Percentiles rank a stretch among this genome's conserved stretches.
These are phyloP conservation scores for Lumnitzera racemosa DNA, from an alignment of 345 rosid species.

Conservation along the genomic window DNA sequence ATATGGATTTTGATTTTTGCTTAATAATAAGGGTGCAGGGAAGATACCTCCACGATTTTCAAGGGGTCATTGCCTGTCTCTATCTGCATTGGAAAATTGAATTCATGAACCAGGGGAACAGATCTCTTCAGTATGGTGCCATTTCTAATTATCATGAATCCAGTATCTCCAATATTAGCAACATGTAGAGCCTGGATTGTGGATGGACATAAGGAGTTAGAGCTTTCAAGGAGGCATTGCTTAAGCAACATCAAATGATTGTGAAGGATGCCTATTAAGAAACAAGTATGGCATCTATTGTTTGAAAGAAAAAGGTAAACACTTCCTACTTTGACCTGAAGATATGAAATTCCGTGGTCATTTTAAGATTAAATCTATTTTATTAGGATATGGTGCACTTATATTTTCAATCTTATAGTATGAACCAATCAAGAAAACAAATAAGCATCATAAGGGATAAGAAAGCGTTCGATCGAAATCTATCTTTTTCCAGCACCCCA, in stretches of 20 bases:
- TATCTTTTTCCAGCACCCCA: not conserved
- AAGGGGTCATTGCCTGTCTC: constrained; percentile 37
- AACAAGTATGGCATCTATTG: no score
- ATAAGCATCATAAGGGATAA: not conserved
- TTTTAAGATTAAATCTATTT: no score
- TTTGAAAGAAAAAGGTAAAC: no score
- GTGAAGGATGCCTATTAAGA: not conserved
- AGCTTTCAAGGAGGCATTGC: no score
- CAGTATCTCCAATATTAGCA: constrained; percentile 74
- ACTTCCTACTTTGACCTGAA: no score
- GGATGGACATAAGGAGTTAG: no score
- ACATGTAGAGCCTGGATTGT: constrained; percentile 48
- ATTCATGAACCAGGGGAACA: constrained; percentile 55
- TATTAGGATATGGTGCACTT: no score
- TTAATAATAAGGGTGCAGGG: not conserved
- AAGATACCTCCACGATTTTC: constrained; percentile 45
- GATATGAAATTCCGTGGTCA: no score
- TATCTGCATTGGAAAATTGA: constrained; percentile 56
- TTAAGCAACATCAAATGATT: not conserved
- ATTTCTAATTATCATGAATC: constrained; percentile 58
- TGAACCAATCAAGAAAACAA: no score
- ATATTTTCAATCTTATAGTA: no score
- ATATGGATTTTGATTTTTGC: no score
- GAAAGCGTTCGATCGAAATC: not conserved
- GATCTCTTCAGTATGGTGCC: constrained; percentile 44